A percentile compares a stretch with the other conserved stretches of the same genome.
These are phyloP conservation scores for Pezicula carpinea DNA, from an alignment of 2,329 filamentous ascomycete species.

Conservation along the genomic window DNA sequence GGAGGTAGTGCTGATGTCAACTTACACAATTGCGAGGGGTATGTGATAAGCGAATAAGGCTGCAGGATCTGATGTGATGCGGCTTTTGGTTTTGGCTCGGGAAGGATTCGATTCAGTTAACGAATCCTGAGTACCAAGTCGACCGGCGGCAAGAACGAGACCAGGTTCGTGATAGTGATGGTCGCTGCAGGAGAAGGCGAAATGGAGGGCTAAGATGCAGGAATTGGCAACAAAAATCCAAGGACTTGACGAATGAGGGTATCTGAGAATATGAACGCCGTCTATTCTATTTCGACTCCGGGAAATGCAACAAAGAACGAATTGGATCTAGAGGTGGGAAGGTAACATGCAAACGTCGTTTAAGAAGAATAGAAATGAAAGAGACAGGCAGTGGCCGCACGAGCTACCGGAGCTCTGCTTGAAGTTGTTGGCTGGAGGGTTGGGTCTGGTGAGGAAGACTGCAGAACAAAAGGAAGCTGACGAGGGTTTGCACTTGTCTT, in stretches of 20 bases:
- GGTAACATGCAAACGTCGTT: conserved; percentile 8
- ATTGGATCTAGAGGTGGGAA: conserved; percentile 13
- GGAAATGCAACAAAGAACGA: conserved; percentile 16
- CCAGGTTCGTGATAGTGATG: conserved; percentile 4
- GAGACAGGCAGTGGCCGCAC: conserved; percentile 19
- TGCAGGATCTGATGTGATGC: background rate
- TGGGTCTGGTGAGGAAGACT: conserved; percentile 27
- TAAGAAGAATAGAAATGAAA: conserved; percentile 13
- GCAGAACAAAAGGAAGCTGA: conserved; percentile 11
- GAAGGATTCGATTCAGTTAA: too few species aligned
- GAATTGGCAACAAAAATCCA: conserved; percentile 2
- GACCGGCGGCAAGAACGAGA: background rate
- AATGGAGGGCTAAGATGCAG: conserved; percentile 1
- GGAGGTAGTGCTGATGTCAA: background rate
- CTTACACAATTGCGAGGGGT: background rate
- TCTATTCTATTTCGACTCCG: conserved; percentile 20
- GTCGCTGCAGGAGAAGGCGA: conserved; percentile 4
- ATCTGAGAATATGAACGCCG: conserved; percentile 18
- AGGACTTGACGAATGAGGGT: conserved; percentile 14
- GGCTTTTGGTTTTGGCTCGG: too few species aligned
- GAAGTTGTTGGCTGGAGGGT: conserved; percentile 17
- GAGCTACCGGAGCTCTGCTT: conserved; percentile 46
- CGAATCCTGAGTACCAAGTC: too few species aligned
- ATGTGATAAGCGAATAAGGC: background rate
- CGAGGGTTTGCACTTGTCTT: conserved; percentile 9